Evolutionary conservation across 192 early-diverging fungal species (phyloP), one percentile per base, ranked within the genome.

Genomic region (Coemansia sp.): DNA sequence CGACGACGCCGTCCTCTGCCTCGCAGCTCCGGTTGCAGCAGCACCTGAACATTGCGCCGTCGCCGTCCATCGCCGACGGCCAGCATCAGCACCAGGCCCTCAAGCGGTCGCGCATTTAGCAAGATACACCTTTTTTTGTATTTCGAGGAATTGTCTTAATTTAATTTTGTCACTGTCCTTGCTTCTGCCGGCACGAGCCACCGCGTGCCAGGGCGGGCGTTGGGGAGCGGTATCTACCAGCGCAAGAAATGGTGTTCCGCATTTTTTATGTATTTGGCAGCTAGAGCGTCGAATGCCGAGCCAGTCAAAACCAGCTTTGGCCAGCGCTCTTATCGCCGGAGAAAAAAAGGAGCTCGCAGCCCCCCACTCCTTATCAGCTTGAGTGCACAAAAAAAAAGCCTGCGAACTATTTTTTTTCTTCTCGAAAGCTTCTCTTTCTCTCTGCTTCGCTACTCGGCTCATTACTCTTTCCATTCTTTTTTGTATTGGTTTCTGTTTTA

Each of bases 11-110:
- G 38, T 31, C 57, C 12, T 29, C 30, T 18, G 57, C 52, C 0
- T 45, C 34, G 7, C 66, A 60, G 34, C 34, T 22, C 48, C 58
- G n/a, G 45, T 63, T 56, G 60, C 73, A 60, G 38, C 60, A 65
- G 18, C 67, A 68, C 48, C 63, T 66, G 52, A 57, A 40, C 48
- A 69, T 75, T 59, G 73, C 64, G 32, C 67, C 73, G 12, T 33
- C 57, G 10, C 67, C 74, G 20, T 40, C 58, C 5, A 25, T 4
- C 20, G 12, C 25, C 22, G 17, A 22, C 22, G 28, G 5, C 32
- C 30, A 30, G 4, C 42, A 45, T 2, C 38, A 40, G 59, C 64
- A 72, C 58, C 64, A 57, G 33, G 38, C 48, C 6, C 42, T 54
- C 28, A 73, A 73, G 65, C 49, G 51, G 60, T 25, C 65, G 28